Percentiles rank a stretch among this genome's conserved stretches.
These are phyloP conservation scores for Penicillium sp. DNA, from an alignment of 2,329 filamentous ascomycete genomes.

Conservation along the genomic window DNA sequence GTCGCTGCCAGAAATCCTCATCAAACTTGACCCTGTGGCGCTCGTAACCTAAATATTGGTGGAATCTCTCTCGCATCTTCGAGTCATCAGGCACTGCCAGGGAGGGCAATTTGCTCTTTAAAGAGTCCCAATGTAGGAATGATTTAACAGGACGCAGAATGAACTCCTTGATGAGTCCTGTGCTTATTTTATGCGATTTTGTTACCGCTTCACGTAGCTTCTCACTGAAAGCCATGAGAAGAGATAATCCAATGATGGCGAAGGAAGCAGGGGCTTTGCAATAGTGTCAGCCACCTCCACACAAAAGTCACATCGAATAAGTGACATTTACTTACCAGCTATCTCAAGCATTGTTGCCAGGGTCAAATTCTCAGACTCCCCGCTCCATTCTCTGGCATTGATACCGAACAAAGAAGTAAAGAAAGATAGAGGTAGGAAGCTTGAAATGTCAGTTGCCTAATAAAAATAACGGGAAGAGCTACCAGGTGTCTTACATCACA, in stretches of 20 bases:
- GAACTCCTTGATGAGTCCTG: slow-evolving; percentile 28
- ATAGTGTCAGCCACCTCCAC: no score
- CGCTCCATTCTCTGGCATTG: slow-evolving; percentile 66
- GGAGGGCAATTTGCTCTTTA: slow-evolving; percentile 12
- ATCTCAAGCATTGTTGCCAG: slow-evolving; percentile 33
- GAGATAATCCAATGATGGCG: slow-evolving; percentile 56
- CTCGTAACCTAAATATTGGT: slow-evolving; percentile 31
- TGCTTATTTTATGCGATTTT: slow-evolving; percentile 28
- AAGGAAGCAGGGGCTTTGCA: slow-evolving; percentile 48
- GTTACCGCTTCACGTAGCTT: slow-evolving; percentile 30
- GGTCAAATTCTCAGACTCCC: slow-evolving; percentile 44
- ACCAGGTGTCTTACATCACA: slow-evolving; percentile 52
- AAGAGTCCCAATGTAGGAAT: slow-evolving; percentile 14
- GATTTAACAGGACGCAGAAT: slow-evolving; percentile 24
- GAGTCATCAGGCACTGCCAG: slow-evolving; percentile 25
- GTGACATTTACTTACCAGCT: slow-evolving; percentile 24
- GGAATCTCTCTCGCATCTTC: slow-evolving; percentile 24
- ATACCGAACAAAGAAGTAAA: slow-evolving; percentile 69
- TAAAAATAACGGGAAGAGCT: no score
- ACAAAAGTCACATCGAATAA: not conserved
- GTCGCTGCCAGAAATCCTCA: slow-evolving; percentile 37
- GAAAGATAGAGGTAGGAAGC: slow-evolving; percentile 66
- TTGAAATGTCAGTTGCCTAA: slow-evolving; percentile 10
- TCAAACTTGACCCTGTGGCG: slow-evolving; percentile 25
- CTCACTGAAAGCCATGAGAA: slow-evolving; percentile 60